Percentiles rank a stretch among this genome's conserved stretches.
phyloP scores from a whole-genome alignment of 352 stramenopile species.

The Phytophthora crassamura region DNA sequence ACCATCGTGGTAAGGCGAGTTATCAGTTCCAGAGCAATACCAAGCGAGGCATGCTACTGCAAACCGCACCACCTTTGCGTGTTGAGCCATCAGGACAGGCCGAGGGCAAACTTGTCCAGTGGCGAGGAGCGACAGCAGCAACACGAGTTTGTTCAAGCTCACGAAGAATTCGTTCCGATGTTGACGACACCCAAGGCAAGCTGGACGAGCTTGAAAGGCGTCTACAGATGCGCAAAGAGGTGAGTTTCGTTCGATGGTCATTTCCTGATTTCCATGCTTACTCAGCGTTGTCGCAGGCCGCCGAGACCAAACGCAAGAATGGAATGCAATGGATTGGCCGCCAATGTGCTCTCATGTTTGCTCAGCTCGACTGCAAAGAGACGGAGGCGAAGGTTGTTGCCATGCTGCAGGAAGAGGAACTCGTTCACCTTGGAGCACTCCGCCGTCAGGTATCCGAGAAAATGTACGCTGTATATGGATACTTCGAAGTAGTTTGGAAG shows the following conservation, averaged over 20 bases:
- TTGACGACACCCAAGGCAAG: conserved; percentile 30
- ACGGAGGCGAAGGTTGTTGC: conserved; percentile 46
- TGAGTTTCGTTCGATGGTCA: conserved; percentile 5
- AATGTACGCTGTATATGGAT: conserved; percentile 18
- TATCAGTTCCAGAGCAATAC: conserved; percentile 31
- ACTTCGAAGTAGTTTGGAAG: too few species aligned
- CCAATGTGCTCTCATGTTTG: conserved; percentile 69
- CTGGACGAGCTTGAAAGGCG: conserved; percentile 36
- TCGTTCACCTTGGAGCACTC: conserved; percentile 21
- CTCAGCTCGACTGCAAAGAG: conserved; percentile 67
- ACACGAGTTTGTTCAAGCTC: conserved; percentile 6
- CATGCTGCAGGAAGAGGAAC: conserved; percentile 46
- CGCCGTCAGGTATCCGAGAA: conserved; percentile 19
- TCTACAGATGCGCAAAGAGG: conserved; percentile 36
- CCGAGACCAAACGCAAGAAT: conserved; percentile 49
- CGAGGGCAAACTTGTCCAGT: conserved; percentile 3
- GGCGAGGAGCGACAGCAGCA: not conserved
- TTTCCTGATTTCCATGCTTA: not conserved
- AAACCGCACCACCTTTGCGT: conserved; percentile 18
- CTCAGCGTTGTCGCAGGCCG: conserved; percentile 27
- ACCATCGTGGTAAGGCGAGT: not conserved
- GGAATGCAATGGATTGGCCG: conserved; percentile 61
- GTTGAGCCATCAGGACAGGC: conserved; percentile 9
- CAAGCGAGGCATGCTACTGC: conserved; percentile 33
- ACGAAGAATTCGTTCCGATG: conserved; percentile 18